Conservation (phyloP, 768 basidiomycete species). For the Kwoniella europaea region DNA sequence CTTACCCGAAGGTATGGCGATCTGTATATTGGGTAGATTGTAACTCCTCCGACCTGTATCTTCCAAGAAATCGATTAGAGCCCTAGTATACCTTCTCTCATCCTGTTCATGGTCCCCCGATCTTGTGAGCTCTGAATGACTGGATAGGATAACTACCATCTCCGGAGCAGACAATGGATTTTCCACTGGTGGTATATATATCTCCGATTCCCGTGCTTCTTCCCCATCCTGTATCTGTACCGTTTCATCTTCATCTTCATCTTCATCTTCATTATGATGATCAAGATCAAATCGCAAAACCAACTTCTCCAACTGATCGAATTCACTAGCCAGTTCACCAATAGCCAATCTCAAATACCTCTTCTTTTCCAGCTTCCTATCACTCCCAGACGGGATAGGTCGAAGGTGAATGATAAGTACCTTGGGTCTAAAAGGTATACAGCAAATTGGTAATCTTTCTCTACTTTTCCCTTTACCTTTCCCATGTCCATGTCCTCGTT, state of each 20-base stretch:
- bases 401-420: not conserved
- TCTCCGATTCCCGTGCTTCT: not conserved
- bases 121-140: not conserved
- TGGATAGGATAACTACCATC: not conserved
- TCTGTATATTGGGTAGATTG: not conserved
- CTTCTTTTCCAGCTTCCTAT: not conserved
- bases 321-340: not conserved
- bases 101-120: not conserved
- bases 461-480: not conserved
- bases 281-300: not conserved
- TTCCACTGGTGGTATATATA: slow-evolving; percentile 9
- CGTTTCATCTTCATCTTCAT: not conserved
- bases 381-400: not conserved
- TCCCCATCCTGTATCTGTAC: not conserved
- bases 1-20: not conserved
- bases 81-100: not conserved
- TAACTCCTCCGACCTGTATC: slow-evolving; percentile 8
- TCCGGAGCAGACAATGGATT: not conserved
- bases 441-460: slow-evolving; percentile 14
- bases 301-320: not conserved
- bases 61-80: not conserved
- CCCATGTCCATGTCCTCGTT: too few species aligned
- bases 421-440: slow-evolving; percentile 14
- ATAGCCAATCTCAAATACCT: not conserved
- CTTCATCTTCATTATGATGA: not conserved